Evolutionary conservation across 495 filamentous ascomycete species (phyloP).

Genomic region (Cercophora samala): DNA sequence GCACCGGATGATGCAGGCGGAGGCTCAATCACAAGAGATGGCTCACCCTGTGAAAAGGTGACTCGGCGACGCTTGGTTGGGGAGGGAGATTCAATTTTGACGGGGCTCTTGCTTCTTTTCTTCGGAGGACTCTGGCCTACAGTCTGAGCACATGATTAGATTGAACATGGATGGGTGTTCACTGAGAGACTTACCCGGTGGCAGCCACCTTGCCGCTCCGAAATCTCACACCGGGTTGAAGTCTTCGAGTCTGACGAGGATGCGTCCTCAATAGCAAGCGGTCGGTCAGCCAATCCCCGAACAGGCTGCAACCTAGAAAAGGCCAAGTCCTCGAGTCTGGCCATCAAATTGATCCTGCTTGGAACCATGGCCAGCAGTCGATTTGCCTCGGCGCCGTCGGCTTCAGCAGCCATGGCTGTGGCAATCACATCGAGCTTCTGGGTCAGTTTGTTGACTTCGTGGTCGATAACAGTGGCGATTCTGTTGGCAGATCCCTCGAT

Average conservation of each 20-base stretch:
- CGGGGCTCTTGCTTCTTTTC: not conserved
- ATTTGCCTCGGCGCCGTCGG: not conserved
- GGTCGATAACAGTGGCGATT: not conserved
- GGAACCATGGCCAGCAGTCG: not conserved
- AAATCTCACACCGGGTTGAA: not conserved
- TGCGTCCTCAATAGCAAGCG: not conserved
- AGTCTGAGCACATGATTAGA: not conserved
- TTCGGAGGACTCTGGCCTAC: not conserved
- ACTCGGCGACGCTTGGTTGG: not conserved
- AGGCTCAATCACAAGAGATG: not conserved
- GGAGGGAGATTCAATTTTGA: not conserved
- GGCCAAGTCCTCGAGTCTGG: not conserved
- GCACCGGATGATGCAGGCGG: not conserved
- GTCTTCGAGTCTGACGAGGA: not conserved
- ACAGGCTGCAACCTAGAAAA: not conserved
- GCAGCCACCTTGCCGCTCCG: too few relatives aligned
- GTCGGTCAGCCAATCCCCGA: not conserved
- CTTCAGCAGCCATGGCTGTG: not conserved
- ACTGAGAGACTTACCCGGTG: not conserved
- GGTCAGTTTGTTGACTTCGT: not conserved
- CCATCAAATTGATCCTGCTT: not conserved
- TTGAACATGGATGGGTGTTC: too few relatives aligned
- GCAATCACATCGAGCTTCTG: not conserved
- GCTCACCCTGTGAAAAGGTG: not conserved
- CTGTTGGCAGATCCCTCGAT: not conserved